Conservation (phyloP, 768 basidiomycete species). For the Terana coerulea region DNA sequence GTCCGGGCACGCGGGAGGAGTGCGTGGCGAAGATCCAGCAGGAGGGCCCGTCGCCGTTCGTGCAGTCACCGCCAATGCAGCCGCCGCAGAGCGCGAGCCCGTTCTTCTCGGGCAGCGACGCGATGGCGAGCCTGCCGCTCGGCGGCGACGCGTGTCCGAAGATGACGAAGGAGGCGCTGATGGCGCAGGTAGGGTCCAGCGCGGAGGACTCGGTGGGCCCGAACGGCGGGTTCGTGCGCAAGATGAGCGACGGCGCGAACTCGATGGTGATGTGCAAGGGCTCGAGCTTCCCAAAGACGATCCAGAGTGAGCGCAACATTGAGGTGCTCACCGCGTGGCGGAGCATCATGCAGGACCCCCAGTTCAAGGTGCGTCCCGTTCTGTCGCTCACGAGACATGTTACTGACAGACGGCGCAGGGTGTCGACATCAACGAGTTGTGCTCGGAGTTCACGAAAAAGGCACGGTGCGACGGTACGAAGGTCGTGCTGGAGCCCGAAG, state of each 20-base stretch:
- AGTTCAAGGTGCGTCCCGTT: constrained; percentile 59
- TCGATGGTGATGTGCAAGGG: constrained; percentile 64
- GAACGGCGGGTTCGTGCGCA: constrained; percentile 23
- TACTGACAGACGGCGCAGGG: constrained; percentile 39
- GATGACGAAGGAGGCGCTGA: constrained; percentile 15
- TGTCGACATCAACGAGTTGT: constrained; percentile 74
- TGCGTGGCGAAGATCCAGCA: constrained; percentile 45
- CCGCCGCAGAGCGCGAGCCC: neutral
- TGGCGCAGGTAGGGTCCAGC: neutral
- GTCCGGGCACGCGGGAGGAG: constrained; percentile 56
- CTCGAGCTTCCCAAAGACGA: constrained; percentile 63
- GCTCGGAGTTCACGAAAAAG: constrained; percentile 75
- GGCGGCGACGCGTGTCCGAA: constrained; percentile 18
- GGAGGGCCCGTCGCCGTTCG: constrained; percentile 62
- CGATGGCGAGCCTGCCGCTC: neutral
- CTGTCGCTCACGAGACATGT: neutral
- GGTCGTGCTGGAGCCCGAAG: constrained; percentile 63
- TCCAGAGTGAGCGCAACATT: constrained; percentile 67
- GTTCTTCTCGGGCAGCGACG: neutral
- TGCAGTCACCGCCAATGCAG: constrained; percentile 22
- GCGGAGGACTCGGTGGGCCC: constrained; percentile 10
- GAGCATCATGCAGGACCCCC: constrained; percentile 68
- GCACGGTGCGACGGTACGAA: constrained; percentile 83
- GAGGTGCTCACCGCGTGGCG: constrained; percentile 80
- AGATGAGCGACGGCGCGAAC: constrained; percentile 39